Base-by-base conservation (phyloP, 2,329 filamentous ascomycete genomes). In the Fusarium chaquense region DNA sequence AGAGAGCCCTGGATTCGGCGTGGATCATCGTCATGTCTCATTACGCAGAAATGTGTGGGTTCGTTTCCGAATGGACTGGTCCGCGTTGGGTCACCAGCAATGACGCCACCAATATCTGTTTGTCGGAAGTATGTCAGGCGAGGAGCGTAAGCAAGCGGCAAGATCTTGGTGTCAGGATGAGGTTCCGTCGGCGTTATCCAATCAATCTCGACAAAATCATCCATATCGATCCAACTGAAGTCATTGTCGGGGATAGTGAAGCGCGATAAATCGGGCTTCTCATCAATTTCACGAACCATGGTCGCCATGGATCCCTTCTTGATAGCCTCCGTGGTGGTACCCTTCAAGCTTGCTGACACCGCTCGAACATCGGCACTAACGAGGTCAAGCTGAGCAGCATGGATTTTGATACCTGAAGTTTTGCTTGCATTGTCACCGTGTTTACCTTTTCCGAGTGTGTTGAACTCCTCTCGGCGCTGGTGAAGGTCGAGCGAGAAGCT, bases 401-500 rank as follows among this genome's bases (percentile, higher is more conserved):
- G 96, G 72, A 99, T 97, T 76, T 94, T 94, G 89, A 99, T 98
- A 5, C 92, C 93, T 54, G 91, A 97, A 0, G 94, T 97, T 74
- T 92, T 90, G 36, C 66, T 73, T 13, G 67, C 56, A 62, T 90
- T 91, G 67, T 93, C 89, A 35, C 91, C 91, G 69, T 91, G 91
- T 65, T 87, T 89, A 9, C 91, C 92, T 75, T 91, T 91, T 56
- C 93, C 91, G 58, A 92, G 86, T 2, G 92, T 94, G 65, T 92
- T 90, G 80, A 98, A 97, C 76, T 97, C 93, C 77, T 99, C 96
- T 53, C 96, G 90, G 52, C 97, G 87, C 79, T 98, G 94, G 79
- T 99, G 96, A 44, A 99, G 84, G 80, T 99, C 96, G 44, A 99
- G 88, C 89, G 98, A 98, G 79, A 98, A 97, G 82, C 93, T 98